Percentiles rank a stretch among this genome's conserved stretches.
These are phyloP conservation scores for Harringtonia lauricola DNA, from an alignment of 2,329 filamentous ascomycete genomes.

Conservation along the genomic window DNA sequence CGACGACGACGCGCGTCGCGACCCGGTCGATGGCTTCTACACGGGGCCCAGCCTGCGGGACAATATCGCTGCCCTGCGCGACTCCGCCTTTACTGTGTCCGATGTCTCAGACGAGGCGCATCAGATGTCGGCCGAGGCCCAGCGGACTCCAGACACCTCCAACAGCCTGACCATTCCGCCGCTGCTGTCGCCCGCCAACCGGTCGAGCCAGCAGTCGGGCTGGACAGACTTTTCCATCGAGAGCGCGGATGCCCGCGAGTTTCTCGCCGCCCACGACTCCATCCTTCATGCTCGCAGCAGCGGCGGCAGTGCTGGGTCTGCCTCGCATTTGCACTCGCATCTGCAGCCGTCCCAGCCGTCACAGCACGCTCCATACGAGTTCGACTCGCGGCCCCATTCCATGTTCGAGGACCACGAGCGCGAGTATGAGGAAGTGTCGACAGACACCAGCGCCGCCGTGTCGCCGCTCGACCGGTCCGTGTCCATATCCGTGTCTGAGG, in stretches of 20 bases:
- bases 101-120: conserved; percentile 19
- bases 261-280: conserved; percentile 2
- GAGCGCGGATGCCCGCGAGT: conserved; percentile 32
- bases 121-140: conserved; percentile 15
- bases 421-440: not conserved
- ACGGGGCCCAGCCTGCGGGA: conserved; percentile 19
- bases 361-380: conserved; percentile 5
- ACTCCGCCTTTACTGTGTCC: conserved; percentile 20
- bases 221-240: conserved; percentile 52
- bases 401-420: conserved; percentile 19
- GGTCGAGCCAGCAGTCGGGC: conserved; percentile 43
- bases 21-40: conserved; percentile 21
- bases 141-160: conserved; percentile 25
- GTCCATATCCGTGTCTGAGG: not conserved
- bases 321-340: no score
- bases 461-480: conserved; percentile 19
- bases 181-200: conserved; percentile 29
- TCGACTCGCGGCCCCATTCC: conserved; percentile 16
- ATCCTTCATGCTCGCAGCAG: conserved; percentile 3
- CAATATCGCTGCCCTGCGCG: conserved; percentile 21
- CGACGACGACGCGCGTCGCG: conserved; percentile 10
- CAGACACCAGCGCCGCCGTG: conserved; percentile 13
- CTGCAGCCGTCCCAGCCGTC: no score
- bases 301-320: not conserved
- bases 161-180: conserved; percentile 37